Percentiles rank a stretch among this genome's conserved stretches.
phyloP scores from a whole-genome alignment of 352 stramenopile species.

The Thalassiosira delicatula region DNA sequence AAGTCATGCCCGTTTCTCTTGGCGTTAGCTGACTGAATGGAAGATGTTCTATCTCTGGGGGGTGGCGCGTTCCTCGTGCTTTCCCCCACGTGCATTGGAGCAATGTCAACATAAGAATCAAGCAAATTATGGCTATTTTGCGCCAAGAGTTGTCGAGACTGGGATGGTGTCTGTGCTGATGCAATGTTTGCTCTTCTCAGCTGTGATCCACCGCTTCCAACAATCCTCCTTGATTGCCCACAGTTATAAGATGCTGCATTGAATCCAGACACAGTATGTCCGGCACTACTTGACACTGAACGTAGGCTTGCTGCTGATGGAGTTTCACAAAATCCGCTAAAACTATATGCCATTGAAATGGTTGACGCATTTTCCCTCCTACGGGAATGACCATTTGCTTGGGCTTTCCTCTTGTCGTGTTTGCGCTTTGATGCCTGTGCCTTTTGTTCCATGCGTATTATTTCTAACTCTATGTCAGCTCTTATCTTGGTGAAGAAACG shows the following conservation, averaged over 20 bases:
- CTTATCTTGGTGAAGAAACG: conserved; percentile 59
- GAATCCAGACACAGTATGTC: no score
- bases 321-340: not conserved
- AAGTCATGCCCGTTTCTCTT: not conserved
- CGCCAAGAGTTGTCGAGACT: no score
- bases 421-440: conserved; percentile 6
- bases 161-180: no score
- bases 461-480: conserved; percentile 59
- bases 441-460: conserved; percentile 24
- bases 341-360: conserved; percentile 7
- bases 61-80: no score
- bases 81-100: no score
- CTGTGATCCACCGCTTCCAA: no score
- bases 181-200: no score
- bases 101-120: no score
- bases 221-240: no score
- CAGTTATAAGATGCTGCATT: no score
- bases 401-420: not conserved
- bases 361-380: not conserved
- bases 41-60: no score
- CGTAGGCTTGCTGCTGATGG: not conserved
- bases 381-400: not conserved
- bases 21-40: not conserved
- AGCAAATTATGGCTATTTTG: no score
- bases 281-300: not conserved